Evolutionary conservation across 352 stramenopile species (phyloP), one percentile per base, ranked within the genome.

Genomic region (Phytophthora aleatoria): DNA sequence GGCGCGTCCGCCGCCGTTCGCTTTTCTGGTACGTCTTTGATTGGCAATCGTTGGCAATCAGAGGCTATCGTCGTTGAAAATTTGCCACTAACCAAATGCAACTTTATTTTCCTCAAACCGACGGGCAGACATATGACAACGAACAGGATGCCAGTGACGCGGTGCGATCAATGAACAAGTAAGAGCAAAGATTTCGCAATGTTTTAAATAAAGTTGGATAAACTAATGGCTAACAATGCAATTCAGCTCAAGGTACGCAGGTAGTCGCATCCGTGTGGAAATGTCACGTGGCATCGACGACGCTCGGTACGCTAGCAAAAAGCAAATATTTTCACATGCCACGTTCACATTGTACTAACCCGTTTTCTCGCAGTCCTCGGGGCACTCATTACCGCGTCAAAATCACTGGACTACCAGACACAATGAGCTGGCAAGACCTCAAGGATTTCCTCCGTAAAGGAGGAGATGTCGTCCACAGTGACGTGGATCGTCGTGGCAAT

Each of bases 401-500:
- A 0, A 54, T 94, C 36, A 73, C 45, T 44, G 69, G 82, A 8
- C 28, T 94, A 36, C 70, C 80, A 6, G 55, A 59, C 5, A 58
- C 61, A 0, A 79, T 87, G 55, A 91, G 74, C 12, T 81, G 68
- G 71, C 73, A 83, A 56, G 85, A 92, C 38, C 67, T 92, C 27
- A 90, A 91, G 57, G 79, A 88, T 57, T 87, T 89, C 52, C 61
- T 92, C 2, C 73, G 72, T 2, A 66, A 74, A 38, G 79, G 73
- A 0, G 82, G 76, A 27, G 85, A 92, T 51, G 83, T 92, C 16
- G 71, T 87, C 16, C 74, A 88, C 55, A 74, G 73, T 6, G 77
- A 92, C 48, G 83, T 92, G 39, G 83, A 94, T 66, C 71, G 77
- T 1, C 76, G 79, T 41, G 85, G 85, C 5, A 81, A 76, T 58